phyloP scores from a whole-genome alignment of 371 early-diverging fungal genomes.

The Globomyces sp. region DNA sequence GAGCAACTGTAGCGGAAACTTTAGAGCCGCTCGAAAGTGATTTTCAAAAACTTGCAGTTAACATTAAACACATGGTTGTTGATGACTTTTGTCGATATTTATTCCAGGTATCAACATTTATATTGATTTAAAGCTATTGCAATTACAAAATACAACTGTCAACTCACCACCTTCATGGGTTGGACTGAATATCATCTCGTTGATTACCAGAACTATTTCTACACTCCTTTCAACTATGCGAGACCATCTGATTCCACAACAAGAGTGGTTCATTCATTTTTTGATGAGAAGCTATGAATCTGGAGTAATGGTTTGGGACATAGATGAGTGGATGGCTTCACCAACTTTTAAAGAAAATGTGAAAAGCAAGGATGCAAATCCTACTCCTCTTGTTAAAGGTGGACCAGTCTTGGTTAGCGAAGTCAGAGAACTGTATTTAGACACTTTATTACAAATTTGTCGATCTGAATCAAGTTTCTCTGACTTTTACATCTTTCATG shows the following conservation, averaged over 20 bases:
- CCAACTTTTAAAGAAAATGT: not conserved
- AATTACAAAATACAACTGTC: conserved; percentile 36
- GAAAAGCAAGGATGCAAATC: not conserved
- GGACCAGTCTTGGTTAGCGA: conserved; percentile 52
- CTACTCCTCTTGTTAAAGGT: not conserved
- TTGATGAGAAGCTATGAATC: conserved; percentile 60
- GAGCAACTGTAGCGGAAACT: not conserved
- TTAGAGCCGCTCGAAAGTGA: not conserved
- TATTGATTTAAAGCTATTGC: conserved; percentile 34
- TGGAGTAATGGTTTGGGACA: conserved; percentile 50
- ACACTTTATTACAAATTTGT: conserved; percentile 64
- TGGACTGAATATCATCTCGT: conserved; percentile 57
- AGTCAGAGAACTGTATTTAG: conserved; percentile 78
- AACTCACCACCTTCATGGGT: conserved; percentile 44
- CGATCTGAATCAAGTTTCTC: not conserved
- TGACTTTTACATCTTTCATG: conserved; percentile 90
- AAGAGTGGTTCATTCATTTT: conserved; percentile 76
- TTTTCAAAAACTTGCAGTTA: conserved; percentile 44
- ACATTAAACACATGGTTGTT: conserved; percentile 67
- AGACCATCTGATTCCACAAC: conserved; percentile 69
- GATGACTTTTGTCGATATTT: conserved; percentile 85
- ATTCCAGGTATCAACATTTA: conserved; percentile 61
- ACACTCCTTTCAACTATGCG: conserved; percentile 73
- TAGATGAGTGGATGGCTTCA: conserved; percentile 34
- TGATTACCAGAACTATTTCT: conserved; percentile 65